A percentile compares a stretch with the other conserved stretches of the same genome.
Conservation (phyloP, 352 stramenopile species). For the Pythium insidiosum region DNA sequence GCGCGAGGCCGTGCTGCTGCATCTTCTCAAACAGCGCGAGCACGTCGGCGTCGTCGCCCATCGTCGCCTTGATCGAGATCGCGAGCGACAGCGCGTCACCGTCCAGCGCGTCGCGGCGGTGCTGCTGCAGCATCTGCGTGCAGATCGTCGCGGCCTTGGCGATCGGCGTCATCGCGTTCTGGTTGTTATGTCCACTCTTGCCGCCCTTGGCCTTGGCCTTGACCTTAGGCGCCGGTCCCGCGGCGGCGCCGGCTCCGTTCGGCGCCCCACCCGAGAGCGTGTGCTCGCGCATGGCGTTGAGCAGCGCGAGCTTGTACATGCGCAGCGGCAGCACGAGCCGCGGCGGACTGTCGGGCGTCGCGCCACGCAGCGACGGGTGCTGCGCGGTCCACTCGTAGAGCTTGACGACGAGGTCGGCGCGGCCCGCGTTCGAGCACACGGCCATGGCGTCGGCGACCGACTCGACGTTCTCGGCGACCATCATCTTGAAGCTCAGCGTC, state of each 20-base stretch:
- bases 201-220: too few species aligned
- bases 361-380: conserved; percentile 32
- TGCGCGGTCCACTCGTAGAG: conserved; percentile 42
- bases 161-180: conserved; percentile 19
- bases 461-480: conserved; percentile 56
- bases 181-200: too few species aligned
- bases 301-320: conserved; percentile 61
- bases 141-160: conserved; percentile 51
- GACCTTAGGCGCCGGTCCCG: too few species aligned
- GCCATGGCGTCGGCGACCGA: conserved; percentile 63
- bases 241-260: conserved; percentile 13
- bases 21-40: conserved; percentile 69
- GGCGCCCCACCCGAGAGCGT: conserved; percentile 12
- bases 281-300: conserved; percentile 41
- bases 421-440: conserved; percentile 42
- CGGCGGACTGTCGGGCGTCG: conserved; percentile 6
- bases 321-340: conserved; percentile 39
- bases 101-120: conserved; percentile 36
- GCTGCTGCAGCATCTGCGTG: conserved; percentile 50
- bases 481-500: conserved; percentile 60
- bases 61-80: conserved; percentile 69
- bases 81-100: conserved; percentile 66
- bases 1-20: conserved; percentile 39
- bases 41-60: conserved; percentile 68
- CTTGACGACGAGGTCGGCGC: conserved; percentile 40